A percentile compares a stretch with the other conserved stretches of the same genome.
phyloP scores from a whole-genome alignment of 1,284 basidiomycete genomes.

The Amylostereum areolatum region DNA sequence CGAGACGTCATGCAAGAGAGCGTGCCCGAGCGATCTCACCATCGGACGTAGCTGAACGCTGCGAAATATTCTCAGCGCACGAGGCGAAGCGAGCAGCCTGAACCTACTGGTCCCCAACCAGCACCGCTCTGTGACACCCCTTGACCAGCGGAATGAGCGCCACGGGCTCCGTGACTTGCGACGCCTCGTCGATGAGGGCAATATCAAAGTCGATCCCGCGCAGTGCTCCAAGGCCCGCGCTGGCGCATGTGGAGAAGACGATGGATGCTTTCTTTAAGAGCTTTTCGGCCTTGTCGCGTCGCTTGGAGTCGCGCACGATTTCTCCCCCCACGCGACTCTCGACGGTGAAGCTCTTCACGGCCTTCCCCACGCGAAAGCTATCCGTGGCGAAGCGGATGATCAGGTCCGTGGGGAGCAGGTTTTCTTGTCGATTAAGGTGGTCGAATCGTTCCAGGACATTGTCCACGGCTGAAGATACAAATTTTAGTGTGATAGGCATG shows the following conservation, averaged over 20 bases:
- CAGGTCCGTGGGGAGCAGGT: conserved; percentile 42
- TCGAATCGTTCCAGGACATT: conserved; percentile 62
- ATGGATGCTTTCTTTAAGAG: conserved; percentile 48
- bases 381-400: conserved; percentile 63
- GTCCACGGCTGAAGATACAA: conserved; percentile 44
- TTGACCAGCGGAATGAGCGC: conserved; percentile 62
- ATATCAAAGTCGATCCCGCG: conserved; percentile 52
- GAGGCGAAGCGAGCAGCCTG: neutral
- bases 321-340: conserved; percentile 58
- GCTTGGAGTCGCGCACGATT: conserved; percentile 49
- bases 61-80: neutral
- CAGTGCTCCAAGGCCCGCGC: conserved; percentile 53
- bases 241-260: conserved; percentile 61
- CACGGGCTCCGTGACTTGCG: conserved; percentile 58
- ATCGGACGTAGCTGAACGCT: conserved; percentile 63
- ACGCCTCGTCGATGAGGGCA: conserved; percentile 63
- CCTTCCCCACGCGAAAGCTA: conserved; percentile 50
- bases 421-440: conserved; percentile 32
- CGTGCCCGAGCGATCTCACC: conserved; percentile 50
- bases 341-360: conserved; percentile 50
- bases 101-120: conserved; percentile 65
- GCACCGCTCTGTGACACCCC: conserved; percentile 46
- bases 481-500: neutral
- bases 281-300: conserved; percentile 52
- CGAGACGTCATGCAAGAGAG: conserved; percentile 51